These are phyloP conservation scores for Oryza glaberrima DNA, from an alignment of 176 grass and related monocot genomes.

Conservation along the genomic window DNA sequence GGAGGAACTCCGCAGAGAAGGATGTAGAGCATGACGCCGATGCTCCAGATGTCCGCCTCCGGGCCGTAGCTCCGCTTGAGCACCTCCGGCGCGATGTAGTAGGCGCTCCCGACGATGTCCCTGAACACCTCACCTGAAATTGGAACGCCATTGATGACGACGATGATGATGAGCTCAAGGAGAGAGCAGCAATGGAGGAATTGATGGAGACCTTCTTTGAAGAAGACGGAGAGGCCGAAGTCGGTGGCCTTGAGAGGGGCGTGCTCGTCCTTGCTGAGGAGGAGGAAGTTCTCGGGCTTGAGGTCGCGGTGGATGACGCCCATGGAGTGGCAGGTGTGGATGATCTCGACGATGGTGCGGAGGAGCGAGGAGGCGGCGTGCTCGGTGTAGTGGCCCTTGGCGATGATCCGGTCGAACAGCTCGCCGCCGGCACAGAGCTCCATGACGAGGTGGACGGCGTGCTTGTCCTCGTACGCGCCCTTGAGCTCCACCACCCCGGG, in stretches of 20 bases:
- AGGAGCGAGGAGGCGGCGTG: conserved; percentile 67
- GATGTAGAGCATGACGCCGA: conserved; percentile 82
- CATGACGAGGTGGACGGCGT: conserved; percentile 83
- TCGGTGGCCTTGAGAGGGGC: conserved; percentile 88
- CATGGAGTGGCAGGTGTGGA: conserved; percentile 95
- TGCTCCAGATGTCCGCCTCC: conserved; percentile 80
- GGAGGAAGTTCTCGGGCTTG: conserved; percentile 93
- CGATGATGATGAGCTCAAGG: not conserved
- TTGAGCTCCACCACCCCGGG: conserved; percentile 87
- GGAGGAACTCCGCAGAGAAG: conserved; percentile 77
- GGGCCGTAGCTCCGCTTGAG: conserved; percentile 79
- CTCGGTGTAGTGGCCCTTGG: conserved; percentile 87
- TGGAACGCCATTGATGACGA: not conserved
- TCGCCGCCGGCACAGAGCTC: conserved; percentile 92
- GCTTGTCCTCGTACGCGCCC: conserved; percentile 89
- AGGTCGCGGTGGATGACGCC: conserved; percentile 91
- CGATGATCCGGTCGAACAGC: conserved; percentile 93
- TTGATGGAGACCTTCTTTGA: conserved; percentile 58
- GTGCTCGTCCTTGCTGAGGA: conserved; percentile 72
- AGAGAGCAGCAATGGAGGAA: not conserved
- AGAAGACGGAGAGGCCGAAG: conserved; percentile 85
- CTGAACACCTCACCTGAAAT: conserved; percentile 75
- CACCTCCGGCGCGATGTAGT: conserved; percentile 87
- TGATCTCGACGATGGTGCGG: conserved; percentile 81
- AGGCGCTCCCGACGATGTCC: conserved; percentile 86